A percentile compares a stretch with the other conserved stretches of the same genome.
These are phyloP conservation scores for Hippophae tibetana DNA, from an alignment of 306 rosid species.

Conservation along the genomic window DNA sequence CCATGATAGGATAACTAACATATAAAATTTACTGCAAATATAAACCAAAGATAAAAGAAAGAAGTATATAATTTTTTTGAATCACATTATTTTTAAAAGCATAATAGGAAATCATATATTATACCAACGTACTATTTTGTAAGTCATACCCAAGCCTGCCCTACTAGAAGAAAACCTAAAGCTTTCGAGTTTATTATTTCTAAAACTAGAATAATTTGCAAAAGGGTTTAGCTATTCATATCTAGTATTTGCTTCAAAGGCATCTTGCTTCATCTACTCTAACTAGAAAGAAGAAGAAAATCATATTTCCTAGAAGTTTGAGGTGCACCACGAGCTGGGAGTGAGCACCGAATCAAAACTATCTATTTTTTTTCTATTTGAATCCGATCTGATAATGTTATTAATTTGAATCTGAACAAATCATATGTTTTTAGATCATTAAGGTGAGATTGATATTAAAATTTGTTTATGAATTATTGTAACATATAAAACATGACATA, in stretches of 20 bases:
- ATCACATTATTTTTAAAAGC: constrained; percentile 11
- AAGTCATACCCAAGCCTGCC: constrained; percentile 27
- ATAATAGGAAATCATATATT: constrained; percentile 4
- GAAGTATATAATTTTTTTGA: background rate
- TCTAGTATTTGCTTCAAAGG: constrained; percentile 25
- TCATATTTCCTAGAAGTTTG: constrained; percentile 24
- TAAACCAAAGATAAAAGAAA: background rate
- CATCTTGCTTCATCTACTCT: constrained; percentile 24
- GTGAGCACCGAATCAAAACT: too few species aligned
- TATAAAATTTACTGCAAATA: background rate
- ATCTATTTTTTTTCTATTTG: too few species aligned
- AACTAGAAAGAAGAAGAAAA: constrained; percentile 20
- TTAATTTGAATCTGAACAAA: too few species aligned
- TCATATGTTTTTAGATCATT: too few species aligned
- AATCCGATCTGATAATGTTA: too few species aligned
- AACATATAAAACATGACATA: too few species aligned
- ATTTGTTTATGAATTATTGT: too few species aligned
- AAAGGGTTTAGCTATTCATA: constrained; percentile 27
- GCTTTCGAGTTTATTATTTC: constrained; percentile 20
- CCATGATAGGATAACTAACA: background rate
- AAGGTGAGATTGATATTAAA: too few species aligned
- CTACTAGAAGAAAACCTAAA: constrained; percentile 34
- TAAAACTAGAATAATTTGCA: constrained; percentile 22
- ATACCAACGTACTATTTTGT: constrained; percentile 29
- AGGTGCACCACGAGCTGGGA: constrained; percentile 8